Percentiles rank a stretch among this genome's conserved stretches.
phyloP scores from a whole-genome alignment of 1,139 yeast species.

The Eremothecium sinecaudum region DNA sequence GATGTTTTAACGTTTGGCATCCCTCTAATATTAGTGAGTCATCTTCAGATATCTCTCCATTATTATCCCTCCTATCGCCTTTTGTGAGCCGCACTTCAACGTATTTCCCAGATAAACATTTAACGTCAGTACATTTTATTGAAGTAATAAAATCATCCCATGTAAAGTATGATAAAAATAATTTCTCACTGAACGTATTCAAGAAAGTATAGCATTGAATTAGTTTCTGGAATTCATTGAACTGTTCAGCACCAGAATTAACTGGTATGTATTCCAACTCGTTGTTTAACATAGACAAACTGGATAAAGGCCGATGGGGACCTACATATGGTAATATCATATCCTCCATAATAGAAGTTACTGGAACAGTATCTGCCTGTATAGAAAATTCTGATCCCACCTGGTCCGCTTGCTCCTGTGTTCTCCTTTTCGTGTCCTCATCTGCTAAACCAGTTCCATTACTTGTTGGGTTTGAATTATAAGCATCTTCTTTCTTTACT shows the following conservation, averaged over 20 bases:
- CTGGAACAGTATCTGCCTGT: constrained; percentile 11
- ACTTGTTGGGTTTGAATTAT: background rate
- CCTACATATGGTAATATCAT: constrained; percentile 27
- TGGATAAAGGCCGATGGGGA: constrained; percentile 12
- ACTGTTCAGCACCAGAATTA: constrained; percentile 6
- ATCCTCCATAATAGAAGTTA: constrained; percentile 32
- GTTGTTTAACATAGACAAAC: constrained; percentile 16
- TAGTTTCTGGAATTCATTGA: constrained; percentile 20
- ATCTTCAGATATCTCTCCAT: constrained; percentile 25
- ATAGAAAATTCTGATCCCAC: background rate
- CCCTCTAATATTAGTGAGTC: constrained; percentile 8
- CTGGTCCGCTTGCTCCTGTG: background rate
- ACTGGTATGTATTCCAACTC: constrained; percentile 18
- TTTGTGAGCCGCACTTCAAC: constrained; percentile 16
- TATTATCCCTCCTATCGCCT: constrained; percentile 21
- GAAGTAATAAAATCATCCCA: constrained; percentile 27
- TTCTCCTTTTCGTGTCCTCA: background rate
- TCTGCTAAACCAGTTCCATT: background rate
- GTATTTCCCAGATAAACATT: constrained; percentile 15
- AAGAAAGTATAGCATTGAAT: constrained; percentile 28
- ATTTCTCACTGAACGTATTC: constrained; percentile 21
- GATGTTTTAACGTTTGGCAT: background rate
- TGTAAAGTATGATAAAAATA: constrained; percentile 22
- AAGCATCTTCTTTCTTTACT: background rate
- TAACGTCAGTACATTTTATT: constrained; percentile 22